A percentile compares a stretch with the other conserved stretches of the same genome.
Evolutionary conservation across 1,284 basidiomycete genomes (phyloP).

Genomic region (Apiotrichum montevideense): DNA sequence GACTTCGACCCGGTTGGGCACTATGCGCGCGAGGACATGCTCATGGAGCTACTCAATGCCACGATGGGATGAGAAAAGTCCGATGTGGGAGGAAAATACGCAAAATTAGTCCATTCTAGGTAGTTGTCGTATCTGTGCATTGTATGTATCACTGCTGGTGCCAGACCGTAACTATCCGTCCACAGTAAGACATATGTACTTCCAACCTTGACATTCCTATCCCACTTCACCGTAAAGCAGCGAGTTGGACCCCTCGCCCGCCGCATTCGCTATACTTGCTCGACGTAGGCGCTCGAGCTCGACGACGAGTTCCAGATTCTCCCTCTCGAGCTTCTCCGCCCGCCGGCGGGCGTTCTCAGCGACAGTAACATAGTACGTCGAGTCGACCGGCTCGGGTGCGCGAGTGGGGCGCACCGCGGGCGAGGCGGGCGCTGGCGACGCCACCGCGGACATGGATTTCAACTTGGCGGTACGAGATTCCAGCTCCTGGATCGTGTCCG

Average conservation of each 20-base stretch:
- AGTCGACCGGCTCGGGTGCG: background rate
- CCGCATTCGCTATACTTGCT: background rate
- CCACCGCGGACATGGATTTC: background rate
- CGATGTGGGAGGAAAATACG: background rate
- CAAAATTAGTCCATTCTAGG: no score
- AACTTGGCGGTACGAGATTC: conserved; percentile 4
- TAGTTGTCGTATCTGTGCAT: no score
- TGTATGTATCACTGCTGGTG: no score
- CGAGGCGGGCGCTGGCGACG: background rate
- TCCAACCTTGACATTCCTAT: no score
- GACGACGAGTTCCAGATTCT: conserved; percentile 28
- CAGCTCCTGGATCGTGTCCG: conserved; percentile 14
- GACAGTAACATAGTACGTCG: conserved; percentile 19
- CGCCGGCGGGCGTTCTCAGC: conserved; percentile 27
- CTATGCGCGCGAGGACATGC: conserved; percentile 58
- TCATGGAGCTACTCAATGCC: conserved; percentile 18
- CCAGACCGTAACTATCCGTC: no score
- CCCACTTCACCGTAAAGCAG: background rate
- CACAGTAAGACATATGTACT: no score
- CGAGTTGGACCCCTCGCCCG: background rate
- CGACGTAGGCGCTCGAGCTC: conserved; percentile 17
- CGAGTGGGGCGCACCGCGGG: background rate
- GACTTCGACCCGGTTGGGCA: conserved; percentile 66
- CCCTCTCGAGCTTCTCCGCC: conserved; percentile 25
- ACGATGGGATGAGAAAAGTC: background rate